Base-by-base conservation (phyloP, 2,329 filamentous ascomycete genomes). In the Ophiostoma ulmi region DNA sequence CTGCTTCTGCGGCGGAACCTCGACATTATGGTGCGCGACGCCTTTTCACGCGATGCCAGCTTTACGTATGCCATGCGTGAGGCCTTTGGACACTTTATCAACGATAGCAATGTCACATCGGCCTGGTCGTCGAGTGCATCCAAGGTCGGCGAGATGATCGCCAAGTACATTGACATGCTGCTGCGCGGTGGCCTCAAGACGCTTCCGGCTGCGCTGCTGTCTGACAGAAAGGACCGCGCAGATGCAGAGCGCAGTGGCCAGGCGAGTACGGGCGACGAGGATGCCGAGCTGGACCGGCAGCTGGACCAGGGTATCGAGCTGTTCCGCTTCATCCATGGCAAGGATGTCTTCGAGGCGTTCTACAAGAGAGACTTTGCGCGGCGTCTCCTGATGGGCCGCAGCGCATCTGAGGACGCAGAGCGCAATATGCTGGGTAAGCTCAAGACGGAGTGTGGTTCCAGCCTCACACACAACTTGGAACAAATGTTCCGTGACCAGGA, bases 401-500 rank as follows among this genome's bases (percentile, higher is more conserved):
- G 93, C 78, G 94, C 94, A 31, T 97, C 93, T 77, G 91, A 94
- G 70, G 95, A 99, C 79, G 94, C 95, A 0, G 96, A 99, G 81
- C 88, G 94, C 73, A 97, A 91, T 80, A 99, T 99, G 95, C 86
- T 99, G 67, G 86, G 91, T 36, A 92, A 96, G 75, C 84, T 99
- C 38, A 94, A 95, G 80, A 91, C 89, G 75, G 95, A 99, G 82
- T 99, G 95, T 77, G 95, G 95, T 55, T 91, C 92, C 17, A 91
- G 88, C 75, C 98, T 99, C 78, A 99, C 95, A 0, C 94, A 97
- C 78, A 99, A 99, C 76, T 84, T 99, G 0, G 96, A 99, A 80
- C 92, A 94, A 73, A 99, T 99, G 95, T 99, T 99, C 83, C 97
- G 97, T 79, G 95, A 99, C 77, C 93, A 98, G 79, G 94, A 97